These are phyloP conservation scores for Chlamydomonas reinhardtii DNA, from an alignment of 163 green algal species.

Conservation along the genomic window DNA sequence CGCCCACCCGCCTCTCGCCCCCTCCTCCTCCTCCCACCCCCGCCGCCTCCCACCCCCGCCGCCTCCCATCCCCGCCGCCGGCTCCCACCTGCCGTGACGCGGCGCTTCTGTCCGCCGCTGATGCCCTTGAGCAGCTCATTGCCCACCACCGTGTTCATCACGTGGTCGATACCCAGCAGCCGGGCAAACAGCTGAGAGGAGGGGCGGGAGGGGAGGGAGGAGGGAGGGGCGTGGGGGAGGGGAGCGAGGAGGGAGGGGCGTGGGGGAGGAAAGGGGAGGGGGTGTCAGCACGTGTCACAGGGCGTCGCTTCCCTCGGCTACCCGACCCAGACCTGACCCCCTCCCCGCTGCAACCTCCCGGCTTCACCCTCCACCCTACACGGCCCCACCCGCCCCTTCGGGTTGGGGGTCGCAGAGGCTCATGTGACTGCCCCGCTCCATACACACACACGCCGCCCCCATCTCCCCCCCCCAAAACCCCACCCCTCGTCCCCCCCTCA, in stretches of 20 bases:
- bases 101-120: slow-evolving; percentile 82
- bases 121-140: slow-evolving; percentile 79
- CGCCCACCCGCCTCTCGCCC: neutral
- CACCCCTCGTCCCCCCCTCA: neutral
- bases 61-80: neutral
- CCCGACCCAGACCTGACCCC: no score
- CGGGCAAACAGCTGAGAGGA: neutral
- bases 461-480: no score
- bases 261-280: no score
- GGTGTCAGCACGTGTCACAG: no score
- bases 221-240: neutral
- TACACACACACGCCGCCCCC: no score
- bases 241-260: neutral
- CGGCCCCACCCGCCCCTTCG: no score
- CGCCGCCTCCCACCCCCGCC: neutral
- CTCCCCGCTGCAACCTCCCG: no score
- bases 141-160: slow-evolving; percentile 74
- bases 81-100: slow-evolving; percentile 81
- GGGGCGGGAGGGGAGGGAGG: neutral
- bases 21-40: neutral
- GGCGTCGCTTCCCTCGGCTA: no score
- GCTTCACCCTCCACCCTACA: no score
- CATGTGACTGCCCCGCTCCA: no score
- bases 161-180: slow-evolving; percentile 35
- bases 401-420: no score